Base-by-base conservation (phyloP, 2,329 filamentous ascomycete genomes). In the Xylaria hypoxylon region DNA sequence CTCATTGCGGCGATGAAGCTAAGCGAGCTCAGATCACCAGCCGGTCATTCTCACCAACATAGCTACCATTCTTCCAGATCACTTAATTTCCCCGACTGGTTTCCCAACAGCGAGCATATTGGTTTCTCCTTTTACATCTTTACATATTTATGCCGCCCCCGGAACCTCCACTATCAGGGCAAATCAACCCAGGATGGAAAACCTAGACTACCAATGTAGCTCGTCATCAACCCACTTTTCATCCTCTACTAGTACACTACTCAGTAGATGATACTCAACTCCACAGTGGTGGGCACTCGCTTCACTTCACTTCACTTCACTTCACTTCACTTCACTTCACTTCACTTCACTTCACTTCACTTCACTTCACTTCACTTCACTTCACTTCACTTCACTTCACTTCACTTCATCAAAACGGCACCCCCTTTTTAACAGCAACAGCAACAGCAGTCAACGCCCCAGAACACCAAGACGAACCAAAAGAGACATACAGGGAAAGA, bases 11-110 rank as follows among this genome's bases (percentile, higher is more conserved):
- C 13, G 13, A 33, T 5, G 42, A 45, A 45, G 42, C 42, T 22
- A 45, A 45, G 42, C n/a, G 42, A 45, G 42, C 42, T 45, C 42
- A 45, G 42, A 45, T 45, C 42, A 45, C n/a, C n/a, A 22, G 11
- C 7, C 42, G 42, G 19, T 3, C 42, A 45, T 45, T 45, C 19
- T 45, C 42, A 22, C 38, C 38, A 5, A 42, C 17, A n/a, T 3
- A 3, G 19, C 17, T 13, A 4, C 7, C 5, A 10, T 6, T 15
- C 3, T 22, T 22, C 42, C 8, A 19, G 19, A 17, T 42, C 38
- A 17, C 15, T 42, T 15, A 17, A 3, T 42, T 42, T 22, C 42
- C 22, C n/a, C 42, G 42, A 10, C n/a, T 13, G 3, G 5, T 10
- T 22, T 22, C 8, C n/a, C 19, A 15, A 4, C n/a, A 22, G 3